Conservation (phyloP, 2,329 filamentous ascomycete genomes). For the Ramichloridium luteum region DNA sequence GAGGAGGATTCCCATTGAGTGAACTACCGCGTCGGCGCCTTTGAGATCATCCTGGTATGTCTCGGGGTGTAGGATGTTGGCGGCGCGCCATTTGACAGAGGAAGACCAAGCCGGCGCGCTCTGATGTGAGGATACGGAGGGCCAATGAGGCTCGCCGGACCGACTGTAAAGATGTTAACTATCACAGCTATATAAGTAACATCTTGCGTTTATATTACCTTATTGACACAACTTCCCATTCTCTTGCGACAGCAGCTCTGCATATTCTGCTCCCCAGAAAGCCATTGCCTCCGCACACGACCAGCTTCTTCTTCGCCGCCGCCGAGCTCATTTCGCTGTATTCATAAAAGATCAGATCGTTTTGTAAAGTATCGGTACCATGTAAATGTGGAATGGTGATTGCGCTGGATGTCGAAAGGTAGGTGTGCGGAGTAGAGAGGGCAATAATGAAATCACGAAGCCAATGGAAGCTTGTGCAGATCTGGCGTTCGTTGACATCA, state of each 20-base stretch:
- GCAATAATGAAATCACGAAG: no score
- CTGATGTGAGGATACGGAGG: constrained; percentile 58
- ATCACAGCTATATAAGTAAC: background rate
- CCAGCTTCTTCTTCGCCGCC: constrained; percentile 54
- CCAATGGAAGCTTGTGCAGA: no score
- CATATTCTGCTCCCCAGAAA: constrained; percentile 81
- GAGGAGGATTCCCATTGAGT: constrained; percentile 89
- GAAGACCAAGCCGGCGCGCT: constrained; percentile 68
- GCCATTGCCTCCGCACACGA: constrained; percentile 88
- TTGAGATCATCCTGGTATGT: constrained; percentile 68
- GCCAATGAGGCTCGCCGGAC: constrained; percentile 81
- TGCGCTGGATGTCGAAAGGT: no score
- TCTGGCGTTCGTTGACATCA: no score
- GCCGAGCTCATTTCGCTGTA: no score
- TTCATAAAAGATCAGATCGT: no score
- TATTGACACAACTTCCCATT: constrained; percentile 86
- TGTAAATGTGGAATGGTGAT: no score
- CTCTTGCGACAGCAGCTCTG: constrained; percentile 70
- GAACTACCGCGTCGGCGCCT: constrained; percentile 73
- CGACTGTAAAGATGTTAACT: constrained; percentile 46
- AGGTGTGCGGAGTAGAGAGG: no score
- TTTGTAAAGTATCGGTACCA: no score
- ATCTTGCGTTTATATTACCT: constrained; percentile 47
- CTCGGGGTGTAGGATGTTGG: constrained; percentile 71
- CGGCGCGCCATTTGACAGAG: constrained; percentile 75